A percentile compares a stretch with the other conserved stretches of the same genome.
Evolutionary conservation across 2,329 filamentous ascomycete species (phyloP).

Genomic region (Conoideocrella luteorostrata): DNA sequence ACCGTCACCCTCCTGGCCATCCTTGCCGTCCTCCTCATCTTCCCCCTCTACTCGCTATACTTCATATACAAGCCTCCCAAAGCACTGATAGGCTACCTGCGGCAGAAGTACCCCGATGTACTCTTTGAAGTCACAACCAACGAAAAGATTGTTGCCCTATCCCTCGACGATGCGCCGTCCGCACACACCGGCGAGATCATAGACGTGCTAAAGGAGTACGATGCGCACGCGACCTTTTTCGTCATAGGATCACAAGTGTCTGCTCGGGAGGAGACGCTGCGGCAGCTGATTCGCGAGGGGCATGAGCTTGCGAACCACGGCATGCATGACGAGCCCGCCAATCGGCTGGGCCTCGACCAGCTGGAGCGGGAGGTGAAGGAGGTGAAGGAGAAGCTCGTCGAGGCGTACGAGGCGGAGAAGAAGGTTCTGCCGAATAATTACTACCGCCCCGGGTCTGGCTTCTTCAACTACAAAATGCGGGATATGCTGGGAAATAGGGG

Average conservation of each 20-base stretch:
- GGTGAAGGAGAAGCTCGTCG: conserved; percentile 56
- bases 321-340: conserved; percentile 77
- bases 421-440: conserved; percentile 50
- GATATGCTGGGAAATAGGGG: conserved; percentile 51
- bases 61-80: conserved; percentile 74
- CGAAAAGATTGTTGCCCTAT: conserved; percentile 68
- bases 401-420: conserved; percentile 46
- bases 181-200: conserved; percentile 65
- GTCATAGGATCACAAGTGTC: conserved; percentile 73
- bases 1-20: conserved; percentile 39
- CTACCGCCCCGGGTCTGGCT: conserved; percentile 79
- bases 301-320: conserved; percentile 82
- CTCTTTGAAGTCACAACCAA: conserved; percentile 60
- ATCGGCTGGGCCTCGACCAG: conserved; percentile 49
- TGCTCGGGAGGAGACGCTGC: conserved; percentile 47
- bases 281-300: conserved; percentile 51
- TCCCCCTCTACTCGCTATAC: conserved; percentile 49
- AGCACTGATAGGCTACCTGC: conserved; percentile 64
- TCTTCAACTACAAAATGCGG: conserved; percentile 70
- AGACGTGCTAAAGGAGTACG: conserved; percentile 55
- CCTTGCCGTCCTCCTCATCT: conserved; percentile 28
- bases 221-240: conserved; percentile 78
- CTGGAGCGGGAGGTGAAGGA: conserved; percentile 56
- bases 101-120: conserved; percentile 68
- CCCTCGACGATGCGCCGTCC: conserved; percentile 81